Evolutionary conservation across 352 stramenopile genomes (phyloP).

Genomic region (Peronospora destructor): DNA sequence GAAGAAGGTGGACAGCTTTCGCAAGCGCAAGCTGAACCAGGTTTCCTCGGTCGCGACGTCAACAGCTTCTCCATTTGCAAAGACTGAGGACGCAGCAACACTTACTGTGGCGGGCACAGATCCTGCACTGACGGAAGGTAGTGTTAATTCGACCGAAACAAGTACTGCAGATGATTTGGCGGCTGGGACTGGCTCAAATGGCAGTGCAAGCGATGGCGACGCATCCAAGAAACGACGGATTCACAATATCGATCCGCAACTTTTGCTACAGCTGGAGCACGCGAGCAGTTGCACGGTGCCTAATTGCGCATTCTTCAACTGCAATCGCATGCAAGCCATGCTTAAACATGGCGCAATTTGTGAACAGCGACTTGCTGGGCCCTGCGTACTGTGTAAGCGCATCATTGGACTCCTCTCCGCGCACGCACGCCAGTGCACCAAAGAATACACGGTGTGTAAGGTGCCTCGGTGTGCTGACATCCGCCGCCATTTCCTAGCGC

Average conservation of each 20-base stretch:
- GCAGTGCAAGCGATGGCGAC: conserved; percentile 41
- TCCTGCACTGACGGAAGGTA: conserved; percentile 3
- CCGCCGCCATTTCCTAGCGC: conserved; percentile 72
- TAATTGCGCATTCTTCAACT: conserved; percentile 82
- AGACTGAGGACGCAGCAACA: conserved; percentile 4
- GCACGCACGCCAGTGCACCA: conserved; percentile 76
- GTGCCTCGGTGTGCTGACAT: conserved; percentile 84
- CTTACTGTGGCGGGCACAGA: not conserved
- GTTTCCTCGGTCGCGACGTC: conserved; percentile 26
- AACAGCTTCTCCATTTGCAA: conserved; percentile 3
- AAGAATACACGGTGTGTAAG: conserved; percentile 67
- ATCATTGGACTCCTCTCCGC: conserved; percentile 80
- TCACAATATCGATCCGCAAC: conserved; percentile 83
- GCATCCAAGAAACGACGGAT: conserved; percentile 89
- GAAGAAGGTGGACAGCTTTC: conserved; percentile 32
- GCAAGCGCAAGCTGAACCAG: conserved; percentile 69
- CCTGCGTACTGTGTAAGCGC: conserved; percentile 80
- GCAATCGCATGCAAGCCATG: conserved; percentile 83
- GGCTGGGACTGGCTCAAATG: conserved; percentile 4
- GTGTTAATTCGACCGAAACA: not conserved
- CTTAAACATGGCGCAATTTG: conserved; percentile 85
- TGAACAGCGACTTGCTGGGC: conserved; percentile 69
- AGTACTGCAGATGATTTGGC: conserved; percentile 1
- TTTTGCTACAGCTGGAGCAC: conserved; percentile 81
- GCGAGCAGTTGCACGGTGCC: conserved; percentile 61